Evolutionary conservation across 2,329 filamentous ascomycete species (phyloP), one percentile per base, ranked within the genome.

Genomic region (Xylaria hypoxylon): DNA sequence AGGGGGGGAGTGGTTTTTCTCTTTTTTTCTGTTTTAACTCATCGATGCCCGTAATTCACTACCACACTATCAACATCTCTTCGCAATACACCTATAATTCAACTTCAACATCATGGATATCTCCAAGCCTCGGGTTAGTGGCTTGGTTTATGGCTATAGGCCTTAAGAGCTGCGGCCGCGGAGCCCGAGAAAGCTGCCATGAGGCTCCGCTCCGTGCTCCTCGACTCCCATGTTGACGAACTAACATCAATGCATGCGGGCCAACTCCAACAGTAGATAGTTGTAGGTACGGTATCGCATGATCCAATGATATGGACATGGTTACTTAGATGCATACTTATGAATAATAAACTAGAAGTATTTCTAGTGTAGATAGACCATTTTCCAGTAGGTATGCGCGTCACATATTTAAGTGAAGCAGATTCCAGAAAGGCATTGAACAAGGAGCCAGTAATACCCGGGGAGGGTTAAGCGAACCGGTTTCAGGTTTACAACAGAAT

Each of bases 401-500:
- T 55, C 35, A 55, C 35, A 26, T 55, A 55, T 26, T 42, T 55
- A 55, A 55, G 35, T 55, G 35, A 42, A 55, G 55, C 40, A 58
- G 38, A 58, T 50, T 28, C 44, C 15, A 28, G 17, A 38, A 45
- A 45, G 28, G 28, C 26, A 24, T 50, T 3, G 33, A 51, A 42
- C 7, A 42, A 13, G 35, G 58, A 38, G 15, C n/a, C 15, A 17
- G 31, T 35, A 35, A 52, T 52, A 47, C 19, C n/a, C 24, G 11
- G 45, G 45, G 44, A 17, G 28, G 33, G 19, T 53, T 11, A 28
- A 24, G 35, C 28, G 40, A 48, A 19, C 13, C 19, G n/a, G 56
- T 61, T 61, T 61, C 58, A 61, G 48, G 19, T 61, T 61, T 53
- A 45, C 40, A 44, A 53, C 48, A 53, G 38, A 61, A 11, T n/a